These are phyloP conservation scores for Phyllosticta citriasiana DNA, from an alignment of 2,329 filamentous ascomycete species.

Conservation along the genomic window DNA sequence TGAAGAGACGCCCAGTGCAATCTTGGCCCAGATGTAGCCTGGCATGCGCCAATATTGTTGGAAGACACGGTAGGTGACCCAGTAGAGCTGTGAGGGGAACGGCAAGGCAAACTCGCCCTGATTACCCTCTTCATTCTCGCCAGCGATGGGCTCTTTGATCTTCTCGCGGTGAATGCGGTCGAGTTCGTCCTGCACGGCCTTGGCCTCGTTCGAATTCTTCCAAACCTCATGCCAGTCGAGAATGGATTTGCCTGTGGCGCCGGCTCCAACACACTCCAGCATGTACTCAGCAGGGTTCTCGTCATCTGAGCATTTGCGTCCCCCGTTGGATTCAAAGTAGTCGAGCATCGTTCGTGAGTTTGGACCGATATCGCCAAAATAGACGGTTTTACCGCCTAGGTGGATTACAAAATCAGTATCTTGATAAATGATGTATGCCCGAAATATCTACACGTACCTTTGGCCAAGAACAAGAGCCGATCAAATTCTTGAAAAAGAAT, in stretches of 20 bases:
- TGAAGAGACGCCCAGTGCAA: slow-evolving; percentile 18
- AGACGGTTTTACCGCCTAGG: slow-evolving; percentile 18
- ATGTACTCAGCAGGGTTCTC: slow-evolving; percentile 73
- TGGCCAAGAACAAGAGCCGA: slow-evolving; percentile 33
- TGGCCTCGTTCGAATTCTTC: slow-evolving; percentile 19
- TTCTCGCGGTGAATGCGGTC: slow-evolving; percentile 31
- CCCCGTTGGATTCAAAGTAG: slow-evolving; percentile 56
- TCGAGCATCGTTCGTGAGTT: slow-evolving; percentile 31
- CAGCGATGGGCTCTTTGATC: slow-evolving; percentile 17
- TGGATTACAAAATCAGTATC: too few relatives aligned
- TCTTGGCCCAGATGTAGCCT: slow-evolving; percentile 30
- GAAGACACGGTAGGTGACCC: slow-evolving; percentile 32
- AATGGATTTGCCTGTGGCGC: slow-evolving; percentile 33
- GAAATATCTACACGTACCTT: slow-evolving; percentile 13
- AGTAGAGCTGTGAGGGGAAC: slow-evolving; percentile 21
- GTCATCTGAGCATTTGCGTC: slow-evolving; percentile 45
- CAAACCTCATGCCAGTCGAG: slow-evolving; percentile 35
- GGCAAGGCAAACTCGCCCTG: slow-evolving; percentile 36
- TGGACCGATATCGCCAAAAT: slow-evolving; percentile 38
- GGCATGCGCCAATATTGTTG: slow-evolving; percentile 39
- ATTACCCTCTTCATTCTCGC: slow-evolving; percentile 24
- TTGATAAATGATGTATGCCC: too few relatives aligned
- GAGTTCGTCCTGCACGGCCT: slow-evolving; percentile 26
- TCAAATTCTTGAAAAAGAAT: slow-evolving; percentile 39
- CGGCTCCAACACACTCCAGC: slow-evolving; percentile 37